These are phyloP conservation scores for Martensiomyces pterosporus DNA, from an alignment of 192 early-diverging fungal genomes.

Conservation along the genomic window DNA sequence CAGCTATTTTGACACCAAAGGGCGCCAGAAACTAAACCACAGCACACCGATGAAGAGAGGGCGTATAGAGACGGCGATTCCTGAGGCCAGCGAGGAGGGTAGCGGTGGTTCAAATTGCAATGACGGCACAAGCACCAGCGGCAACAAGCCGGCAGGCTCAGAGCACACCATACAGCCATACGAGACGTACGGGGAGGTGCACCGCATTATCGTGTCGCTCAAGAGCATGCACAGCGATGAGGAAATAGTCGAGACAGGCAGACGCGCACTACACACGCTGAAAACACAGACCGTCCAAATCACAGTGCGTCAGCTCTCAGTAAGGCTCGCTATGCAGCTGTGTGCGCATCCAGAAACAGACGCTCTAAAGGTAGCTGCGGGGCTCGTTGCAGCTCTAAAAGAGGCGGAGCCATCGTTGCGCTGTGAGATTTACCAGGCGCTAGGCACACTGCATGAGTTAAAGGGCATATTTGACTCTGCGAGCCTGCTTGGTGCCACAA, in stretches of 20 bases:
- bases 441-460: constrained; percentile 25
- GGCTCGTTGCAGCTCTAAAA: constrained; percentile 12
- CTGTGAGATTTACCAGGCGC: constrained; percentile 40
- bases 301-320: constrained; percentile 31
- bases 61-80: too few species aligned
- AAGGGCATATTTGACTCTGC: constrained; percentile 18
- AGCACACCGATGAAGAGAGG: too few species aligned
- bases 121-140: background rate
- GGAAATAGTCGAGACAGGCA: constrained; percentile 1
- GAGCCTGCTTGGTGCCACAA: background rate
- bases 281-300: background rate
- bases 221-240: constrained; percentile 2
- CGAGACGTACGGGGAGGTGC: constrained; percentile 28
- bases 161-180: too few species aligned
- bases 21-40: too few species aligned
- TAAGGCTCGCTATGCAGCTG: constrained; percentile 20
- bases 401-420: constrained; percentile 19
- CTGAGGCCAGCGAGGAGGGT: too few species aligned
- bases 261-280: constrained; percentile 18
- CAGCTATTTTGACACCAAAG: too few species aligned
- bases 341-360: constrained; percentile 39
- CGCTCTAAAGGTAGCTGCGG: background rate
- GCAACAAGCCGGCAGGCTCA: background rate
- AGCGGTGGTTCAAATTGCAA: too few species aligned
- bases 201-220: constrained; percentile 21